These are phyloP conservation scores for Mucor circinelloides DNA, from an alignment of 371 early-diverging fungal species.

Conservation along the genomic window DNA sequence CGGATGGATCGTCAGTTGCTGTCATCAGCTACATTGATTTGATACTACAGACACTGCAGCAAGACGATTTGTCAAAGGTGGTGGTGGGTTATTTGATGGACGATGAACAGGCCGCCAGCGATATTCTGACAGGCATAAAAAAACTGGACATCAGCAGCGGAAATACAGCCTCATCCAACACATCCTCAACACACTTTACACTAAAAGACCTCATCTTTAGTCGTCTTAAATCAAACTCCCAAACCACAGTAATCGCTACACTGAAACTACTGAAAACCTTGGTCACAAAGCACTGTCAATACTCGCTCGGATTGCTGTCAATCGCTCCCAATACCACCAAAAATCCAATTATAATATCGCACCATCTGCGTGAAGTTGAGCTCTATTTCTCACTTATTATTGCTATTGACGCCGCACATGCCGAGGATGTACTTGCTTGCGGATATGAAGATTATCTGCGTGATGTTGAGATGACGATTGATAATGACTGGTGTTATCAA, in stretches of 20 bases:
- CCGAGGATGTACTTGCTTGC: slow-evolving; percentile 52
- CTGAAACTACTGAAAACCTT: slow-evolving; percentile 79
- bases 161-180: background rate
- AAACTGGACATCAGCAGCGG: background rate
- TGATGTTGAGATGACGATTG: slow-evolving; percentile 73
- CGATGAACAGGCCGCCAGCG: slow-evolving; percentile 39
- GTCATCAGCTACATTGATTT: slow-evolving; percentile 87
- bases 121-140: background rate
- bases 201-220: slow-evolving; percentile 82
- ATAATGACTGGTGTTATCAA: slow-evolving; percentile 64
- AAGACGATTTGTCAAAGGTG: slow-evolving; percentile 74
- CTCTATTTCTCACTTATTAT: slow-evolving; percentile 73
- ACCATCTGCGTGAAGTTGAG: slow-evolving; percentile 69
- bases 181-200: slow-evolving; percentile 52
- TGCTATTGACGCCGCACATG: slow-evolving; percentile 59
- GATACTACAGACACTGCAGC: slow-evolving; percentile 75
- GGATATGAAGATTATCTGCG: slow-evolving; percentile 82
- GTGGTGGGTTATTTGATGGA: slow-evolving; percentile 79
- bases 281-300: slow-evolving; percentile 77
- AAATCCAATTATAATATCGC: slow-evolving; percentile 52
- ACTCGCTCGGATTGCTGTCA: slow-evolving; percentile 69
- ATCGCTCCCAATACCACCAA: slow-evolving; percentile 56
- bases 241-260: slow-evolving; percentile 79
- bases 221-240: slow-evolving; percentile 71
- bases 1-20: slow-evolving; percentile 90